These are phyloP conservation scores for Xylaria sp. DNA, from an alignment of 2,329 filamentous ascomycete species.

Conservation along the genomic window DNA sequence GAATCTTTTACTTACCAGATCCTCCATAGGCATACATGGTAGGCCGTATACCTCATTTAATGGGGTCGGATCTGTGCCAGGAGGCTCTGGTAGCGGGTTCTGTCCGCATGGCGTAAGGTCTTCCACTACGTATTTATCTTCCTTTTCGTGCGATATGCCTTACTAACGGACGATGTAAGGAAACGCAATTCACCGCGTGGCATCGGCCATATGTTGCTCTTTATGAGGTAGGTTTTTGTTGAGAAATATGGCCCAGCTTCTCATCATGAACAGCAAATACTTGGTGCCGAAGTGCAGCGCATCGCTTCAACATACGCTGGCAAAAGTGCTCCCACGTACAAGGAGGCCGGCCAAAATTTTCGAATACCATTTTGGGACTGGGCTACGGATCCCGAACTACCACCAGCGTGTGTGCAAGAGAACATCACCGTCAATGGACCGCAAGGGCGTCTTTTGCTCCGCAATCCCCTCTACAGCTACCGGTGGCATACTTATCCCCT, in stretches of 20 bases:
- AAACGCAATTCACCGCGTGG: conserved; percentile 56
- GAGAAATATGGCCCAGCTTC: not conserved
- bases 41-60: conserved; percentile 47
- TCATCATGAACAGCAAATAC: conserved; percentile 49
- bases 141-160: not conserved
- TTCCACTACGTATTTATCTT: conserved; percentile 13
- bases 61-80: conserved; percentile 40
- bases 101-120: conserved; percentile 44
- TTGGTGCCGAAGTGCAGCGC: conserved; percentile 49
- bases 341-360: conserved; percentile 48
- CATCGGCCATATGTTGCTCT: conserved; percentile 59
- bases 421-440: conserved; percentile 47
- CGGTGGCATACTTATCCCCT: conserved; percentile 47
- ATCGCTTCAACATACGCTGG: conserved; percentile 50
- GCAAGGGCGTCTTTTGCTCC: conserved; percentile 42
- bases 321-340: conserved; percentile 42
- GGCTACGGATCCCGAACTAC: conserved; percentile 48
- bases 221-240: conserved; percentile 51
- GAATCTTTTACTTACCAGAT: conserved; percentile 1
- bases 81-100: conserved; percentile 28
- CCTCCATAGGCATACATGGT: conserved; percentile 32
- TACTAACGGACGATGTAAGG: conserved; percentile 32
- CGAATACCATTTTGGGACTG: conserved; percentile 60
- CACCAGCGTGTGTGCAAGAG: conserved; percentile 41
- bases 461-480: conserved; percentile 58